Evolutionary conservation across 768 basidiomycete species (phyloP), one percentile per base, ranked within the genome.

Genomic region (Butyriboletus loyo): DNA sequence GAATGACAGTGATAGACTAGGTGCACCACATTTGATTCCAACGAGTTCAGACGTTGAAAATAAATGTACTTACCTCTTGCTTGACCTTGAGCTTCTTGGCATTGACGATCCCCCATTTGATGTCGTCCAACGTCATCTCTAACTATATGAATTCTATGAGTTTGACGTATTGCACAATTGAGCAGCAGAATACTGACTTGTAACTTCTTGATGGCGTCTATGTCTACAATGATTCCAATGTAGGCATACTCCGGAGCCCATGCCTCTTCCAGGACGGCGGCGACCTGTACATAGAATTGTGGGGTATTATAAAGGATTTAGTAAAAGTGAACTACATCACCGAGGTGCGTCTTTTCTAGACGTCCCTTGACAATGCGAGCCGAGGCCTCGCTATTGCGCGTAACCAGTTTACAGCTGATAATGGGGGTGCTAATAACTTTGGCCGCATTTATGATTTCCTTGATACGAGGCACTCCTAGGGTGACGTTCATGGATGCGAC

Each of bases 401-500:
- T 87, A 13, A 92, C 92, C 24, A 99, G 79, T 67, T 91, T 92
- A 63, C 95, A 96, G 56, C 95, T 95, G 69, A 99, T 99, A 68
- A 99, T 98, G 4, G 97, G 97, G 0, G 97, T 99, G 65, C 89
- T 94, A 72, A 99, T 98, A 35, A 78, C 72, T 69, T 97, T 99
- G n/a, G 97, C 92, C 3, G 94, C 97, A 62, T 98, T 99, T 77
- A 99, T 99, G 59, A 99, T 98, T 72, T 99, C 97, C 71, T 98
- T 98, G 74, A 99, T 98, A 64, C 97, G 96, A 3, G 97, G 97
- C n/a, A 98, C 97, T 72, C 97, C 97, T 34, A 98, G 83, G 0
- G 97, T 99, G 57, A 99, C 93, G 73, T 98, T 98, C 97, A 98
- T 99, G 34, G 95, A 96, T 8, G 97, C 97, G 56, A 99, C 96